Evolutionary conservation across 139 green algal species (phyloP), one percentile per base, ranked within the genome.

Genomic region (Volvox africanus): DNA sequence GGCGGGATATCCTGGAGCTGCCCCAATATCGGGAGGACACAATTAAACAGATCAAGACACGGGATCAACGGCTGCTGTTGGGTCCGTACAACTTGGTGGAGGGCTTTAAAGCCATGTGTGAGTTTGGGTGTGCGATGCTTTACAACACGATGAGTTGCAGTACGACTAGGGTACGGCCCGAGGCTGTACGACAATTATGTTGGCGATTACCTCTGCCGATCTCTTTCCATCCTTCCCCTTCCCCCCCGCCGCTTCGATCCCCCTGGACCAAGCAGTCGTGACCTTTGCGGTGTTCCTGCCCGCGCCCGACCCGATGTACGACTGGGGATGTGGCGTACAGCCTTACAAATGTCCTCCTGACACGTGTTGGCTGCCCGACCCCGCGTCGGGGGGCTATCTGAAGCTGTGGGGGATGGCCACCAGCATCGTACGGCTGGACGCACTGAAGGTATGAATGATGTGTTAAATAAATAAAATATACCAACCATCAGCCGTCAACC

Each of bases 331-430:
- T 71, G 50, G 50, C 50, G 50, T 75, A 1, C 86, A 90, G 50
- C 86, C 86, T 13, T 69, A 84, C 69, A 44, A 90, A 5, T 90
- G 86, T 44, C 71, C 71, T 1, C 67, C 71, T 1, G 71, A 61
- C n/a, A 61, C 80, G n/a, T 90, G 86, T 75, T 90, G 86, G 86
- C 37, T 90, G 20, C 44, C 71, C 16, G 50, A 1, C 12, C 30
- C 73, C 69, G 73, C 5, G 44, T 14, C 44, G 9, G 44, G 44
- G 9, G 44, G 44, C 5, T 9, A 55, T 24, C 44, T 77, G 11
- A 90, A 90, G 44, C 86, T 90, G 73, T 90, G 86, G 86, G 86
- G 86, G 20, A 73, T 90, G 73, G 86, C 50, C 12, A 90, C 86
- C 16, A 55, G 20, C n/a, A 75, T 90, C 69, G 36, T 90, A 12